Evolutionary conservation across 768 basidiomycete species (phyloP).

Genomic region (Boletus fagicola): DNA sequence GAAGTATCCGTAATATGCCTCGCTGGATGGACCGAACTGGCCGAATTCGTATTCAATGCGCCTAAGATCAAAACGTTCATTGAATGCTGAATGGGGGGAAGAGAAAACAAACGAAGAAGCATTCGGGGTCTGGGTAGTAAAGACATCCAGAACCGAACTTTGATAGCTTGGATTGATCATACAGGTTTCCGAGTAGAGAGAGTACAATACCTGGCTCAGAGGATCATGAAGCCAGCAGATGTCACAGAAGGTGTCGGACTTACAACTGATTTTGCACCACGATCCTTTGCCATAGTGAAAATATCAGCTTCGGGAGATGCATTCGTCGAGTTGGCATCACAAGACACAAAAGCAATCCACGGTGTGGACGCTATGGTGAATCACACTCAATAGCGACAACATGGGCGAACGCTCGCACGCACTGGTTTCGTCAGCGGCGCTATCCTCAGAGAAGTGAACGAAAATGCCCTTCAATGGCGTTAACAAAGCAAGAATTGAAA

Average conservation of each 20-base stretch:
- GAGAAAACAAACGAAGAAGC: conserved; percentile 49
- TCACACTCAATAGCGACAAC: conserved; percentile 13
- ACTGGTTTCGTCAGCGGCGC: conserved; percentile 46
- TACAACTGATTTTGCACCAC: conserved; percentile 80
- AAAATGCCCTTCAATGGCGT: conserved; percentile 60
- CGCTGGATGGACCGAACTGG: conserved; percentile 53
- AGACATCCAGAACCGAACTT: conserved; percentile 69
- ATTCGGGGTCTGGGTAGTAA: conserved; percentile 62
- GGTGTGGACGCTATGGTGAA: conserved; percentile 61
- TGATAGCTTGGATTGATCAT: conserved; percentile 72
- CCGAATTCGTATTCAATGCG: conserved; percentile 59
- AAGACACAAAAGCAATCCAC: conserved; percentile 88
- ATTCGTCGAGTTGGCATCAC: conserved; percentile 73
- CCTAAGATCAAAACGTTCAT: conserved; percentile 26
- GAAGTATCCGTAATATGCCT: conserved; percentile 51
- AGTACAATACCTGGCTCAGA: conserved; percentile 67
- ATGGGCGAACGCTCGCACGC: conserved; percentile 38
- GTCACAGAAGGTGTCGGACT: conserved; percentile 24
- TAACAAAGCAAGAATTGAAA: background rate
- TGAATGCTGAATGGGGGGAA: background rate
- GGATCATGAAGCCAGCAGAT: background rate
- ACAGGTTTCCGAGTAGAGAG: conserved; percentile 68
- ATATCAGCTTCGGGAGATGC: conserved; percentile 63
- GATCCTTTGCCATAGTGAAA: conserved; percentile 75
- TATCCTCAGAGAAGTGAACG: conserved; percentile 77